phyloP scores from a whole-genome alignment of 1,284 basidiomycete species.

The Sporisorium reilianum region DNA sequence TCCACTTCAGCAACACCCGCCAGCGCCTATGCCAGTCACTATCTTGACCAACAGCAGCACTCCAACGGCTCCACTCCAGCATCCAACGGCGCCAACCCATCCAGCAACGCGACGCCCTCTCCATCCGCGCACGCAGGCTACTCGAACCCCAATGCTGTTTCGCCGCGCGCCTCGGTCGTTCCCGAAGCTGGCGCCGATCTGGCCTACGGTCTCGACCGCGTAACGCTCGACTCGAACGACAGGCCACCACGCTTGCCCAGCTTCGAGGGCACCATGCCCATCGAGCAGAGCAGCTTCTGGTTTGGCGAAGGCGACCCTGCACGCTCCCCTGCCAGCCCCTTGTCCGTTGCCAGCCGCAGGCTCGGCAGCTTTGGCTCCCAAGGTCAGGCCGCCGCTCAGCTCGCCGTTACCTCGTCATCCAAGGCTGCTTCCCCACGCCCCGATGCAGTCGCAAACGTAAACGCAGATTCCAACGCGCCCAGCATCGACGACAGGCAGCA shows the following conservation, averaged over 20 bases:
- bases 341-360: constrained; percentile 28
- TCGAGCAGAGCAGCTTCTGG: constrained; percentile 42
- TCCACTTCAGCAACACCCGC: constrained; percentile 23
- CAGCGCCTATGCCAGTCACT: constrained; percentile 45
- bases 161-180: constrained; percentile 39
- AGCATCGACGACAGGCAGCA: constrained; percentile 22
- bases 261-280: constrained; percentile 43
- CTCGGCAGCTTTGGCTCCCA: constrained; percentile 47
- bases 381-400: constrained; percentile 35
- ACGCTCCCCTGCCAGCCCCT: constrained; percentile 36
- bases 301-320: constrained; percentile 24
- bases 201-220: constrained; percentile 16
- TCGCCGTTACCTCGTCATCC: constrained; percentile 19
- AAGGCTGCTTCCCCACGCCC: constrained; percentile 34
- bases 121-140: constrained; percentile 21
- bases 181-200: constrained; percentile 23
- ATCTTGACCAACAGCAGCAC: constrained; percentile 41
- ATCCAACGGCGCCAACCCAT: constrained; percentile 9
- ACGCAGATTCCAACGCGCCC: constrained; percentile 9
- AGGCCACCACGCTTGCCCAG: constrained; percentile 50
- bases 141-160: constrained; percentile 38
- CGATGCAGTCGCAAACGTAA: constrained; percentile 12
- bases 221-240: constrained; percentile 25
- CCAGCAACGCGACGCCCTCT: constrained; percentile 6
- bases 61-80: constrained; percentile 7